phyloP scores from a whole-genome alignment of 352 stramenopile species.

The Saprolegnia diclina region DNA sequence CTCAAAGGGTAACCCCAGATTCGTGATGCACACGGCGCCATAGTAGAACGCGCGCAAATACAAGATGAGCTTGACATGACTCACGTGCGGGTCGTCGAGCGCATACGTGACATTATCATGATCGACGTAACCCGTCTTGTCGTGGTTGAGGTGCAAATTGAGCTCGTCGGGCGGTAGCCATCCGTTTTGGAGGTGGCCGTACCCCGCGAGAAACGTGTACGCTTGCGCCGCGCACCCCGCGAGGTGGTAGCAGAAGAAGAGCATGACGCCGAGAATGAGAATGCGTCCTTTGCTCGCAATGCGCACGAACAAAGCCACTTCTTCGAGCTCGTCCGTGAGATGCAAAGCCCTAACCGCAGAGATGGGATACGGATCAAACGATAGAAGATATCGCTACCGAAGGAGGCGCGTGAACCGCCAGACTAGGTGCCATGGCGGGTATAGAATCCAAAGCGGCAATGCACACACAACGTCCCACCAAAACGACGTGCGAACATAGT shows the following conservation, averaged over 20 bases:
- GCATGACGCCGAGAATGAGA: constrained; percentile 10
- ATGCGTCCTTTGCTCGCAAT: constrained; percentile 20
- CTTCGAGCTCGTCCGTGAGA: constrained; percentile 16
- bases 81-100: constrained; percentile 14
- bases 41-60: constrained; percentile 17
- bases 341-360: not conserved
- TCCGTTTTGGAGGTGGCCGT: not conserved
- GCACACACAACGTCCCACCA: constrained; percentile 21
- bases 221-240: constrained; percentile 20
- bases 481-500: constrained; percentile 19
- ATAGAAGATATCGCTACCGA: not conserved
- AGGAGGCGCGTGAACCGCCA: constrained; percentile 3
- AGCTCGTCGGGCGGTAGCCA: constrained; percentile 20
- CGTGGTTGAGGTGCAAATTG: not conserved
- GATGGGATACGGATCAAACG: not conserved
- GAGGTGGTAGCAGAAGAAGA: constrained; percentile 27
- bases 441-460: constrained; percentile 16
- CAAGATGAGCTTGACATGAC: not conserved
- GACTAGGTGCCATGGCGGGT: constrained; percentile 7
- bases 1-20: constrained; percentile 34
- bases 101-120: not conserved
- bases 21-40: constrained; percentile 24
- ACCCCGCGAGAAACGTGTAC: constrained; percentile 7
- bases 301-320: constrained; percentile 20
- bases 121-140: constrained; percentile 1